These are phyloP conservation scores for Aureobasidium leucospermi DNA, from an alignment of 2,329 filamentous ascomycete species.

Conservation along the genomic window DNA sequence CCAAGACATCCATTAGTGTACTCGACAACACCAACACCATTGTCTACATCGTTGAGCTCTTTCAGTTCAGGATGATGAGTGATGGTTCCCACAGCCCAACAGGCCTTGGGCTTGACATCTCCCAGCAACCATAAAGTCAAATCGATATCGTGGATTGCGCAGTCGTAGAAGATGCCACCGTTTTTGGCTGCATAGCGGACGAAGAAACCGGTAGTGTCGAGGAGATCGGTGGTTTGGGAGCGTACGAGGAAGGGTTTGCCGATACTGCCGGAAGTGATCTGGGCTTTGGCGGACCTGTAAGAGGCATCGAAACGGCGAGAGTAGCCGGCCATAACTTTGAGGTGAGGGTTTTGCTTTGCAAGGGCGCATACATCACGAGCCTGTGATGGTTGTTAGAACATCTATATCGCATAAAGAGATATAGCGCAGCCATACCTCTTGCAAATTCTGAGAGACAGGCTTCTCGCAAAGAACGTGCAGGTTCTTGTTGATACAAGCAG, in stretches of 20 bases:
- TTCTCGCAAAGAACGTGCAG: slow-evolving; percentile 35
- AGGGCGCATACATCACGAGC: neutral
- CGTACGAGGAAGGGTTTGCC: slow-evolving; percentile 33
- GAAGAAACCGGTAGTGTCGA: slow-evolving; percentile 24
- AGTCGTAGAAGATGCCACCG: slow-evolving; percentile 35
- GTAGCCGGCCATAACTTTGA: slow-evolving; percentile 37
- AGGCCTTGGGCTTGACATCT: slow-evolving; percentile 44
- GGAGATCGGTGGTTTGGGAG: slow-evolving; percentile 35
- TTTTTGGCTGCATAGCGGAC: slow-evolving; percentile 14
- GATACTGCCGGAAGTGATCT: slow-evolving; percentile 27
- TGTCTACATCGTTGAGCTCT: slow-evolving; percentile 54
- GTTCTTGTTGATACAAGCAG: slow-evolving; percentile 27
- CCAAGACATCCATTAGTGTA: slow-evolving; percentile 58
- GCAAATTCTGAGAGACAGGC: slow-evolving; percentile 28
- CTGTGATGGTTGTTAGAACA: neutral
- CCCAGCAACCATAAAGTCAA: slow-evolving; percentile 32
- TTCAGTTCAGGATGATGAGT: slow-evolving; percentile 52
- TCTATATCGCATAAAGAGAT: no score
- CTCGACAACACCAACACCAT: slow-evolving; percentile 57
- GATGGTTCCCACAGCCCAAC: slow-evolving; percentile 50
- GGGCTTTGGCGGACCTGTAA: slow-evolving; percentile 29
- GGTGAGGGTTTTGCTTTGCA: slow-evolving; percentile 26
- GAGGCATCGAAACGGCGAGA: slow-evolving; percentile 33
- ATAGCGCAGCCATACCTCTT: slow-evolving; percentile 23
- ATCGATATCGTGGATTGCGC: slow-evolving; percentile 34